Evolutionary conservation across 495 filamentous ascomycete species (phyloP), one percentile per base, ranked within the genome.

Genomic region (Hypoxylon intermedium): DNA sequence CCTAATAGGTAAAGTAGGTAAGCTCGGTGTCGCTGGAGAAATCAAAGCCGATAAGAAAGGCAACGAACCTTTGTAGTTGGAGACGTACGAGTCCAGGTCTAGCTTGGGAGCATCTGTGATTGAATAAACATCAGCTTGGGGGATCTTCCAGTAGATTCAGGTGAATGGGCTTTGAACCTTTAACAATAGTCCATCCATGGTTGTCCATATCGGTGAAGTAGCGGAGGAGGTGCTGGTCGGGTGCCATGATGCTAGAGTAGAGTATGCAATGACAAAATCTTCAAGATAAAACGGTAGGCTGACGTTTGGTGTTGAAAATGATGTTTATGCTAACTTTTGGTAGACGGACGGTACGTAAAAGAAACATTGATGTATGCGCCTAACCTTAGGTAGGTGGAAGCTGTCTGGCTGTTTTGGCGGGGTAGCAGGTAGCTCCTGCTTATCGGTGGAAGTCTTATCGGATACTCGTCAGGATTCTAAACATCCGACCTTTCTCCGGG

Each of bases 51-150:
- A 16, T 1, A 28, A n/a, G 36, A 36, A 18, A 13, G 13, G 20
- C 21, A 34, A 59, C 74, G 41, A 74, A 94, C 93, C 93, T 70
- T 79, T 83, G 72, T 98, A 98, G 64, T 97, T 96, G 26, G 88
- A 80, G 34, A 97, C 90, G 72, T 97, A 97, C 19, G 88, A 85
- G 28, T 97, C 94, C 4, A 98, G 83, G 68, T 98, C 94, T 53
- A 97, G 88, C 66, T 96, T 97, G 0, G 94, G 94, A 9, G 85
- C 69, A 41, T 92, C 92, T 93, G 58, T n/a, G 20, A 58, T 9
- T 26, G 7, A 26, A 26, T 26, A 3, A 43, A n/a, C 5, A 20
- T 41, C 18, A 48, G 61, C 44, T 4, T 38, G 42, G n/a, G n/a
- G n/a, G n/a, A n/a, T 44, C 6, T 55, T 13, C 34, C 11, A 47